phyloP scores from a whole-genome alignment of 1,284 basidiomycete genomes.

The Rhodotorula sp. region DNA sequence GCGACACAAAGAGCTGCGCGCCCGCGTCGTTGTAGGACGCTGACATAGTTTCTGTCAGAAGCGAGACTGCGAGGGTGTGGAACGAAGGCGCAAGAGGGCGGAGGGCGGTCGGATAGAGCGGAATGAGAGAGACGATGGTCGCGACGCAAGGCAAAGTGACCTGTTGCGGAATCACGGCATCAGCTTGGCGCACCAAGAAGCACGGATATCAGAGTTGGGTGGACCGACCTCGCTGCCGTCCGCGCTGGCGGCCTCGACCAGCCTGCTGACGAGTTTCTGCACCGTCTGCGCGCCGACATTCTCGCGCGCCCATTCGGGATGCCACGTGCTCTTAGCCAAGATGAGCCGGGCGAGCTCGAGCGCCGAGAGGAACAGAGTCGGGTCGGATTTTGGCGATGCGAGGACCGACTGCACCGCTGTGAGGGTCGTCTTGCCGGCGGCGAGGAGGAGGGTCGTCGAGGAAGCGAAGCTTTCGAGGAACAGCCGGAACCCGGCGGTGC shows the following conservation, averaged over 20 bases:
- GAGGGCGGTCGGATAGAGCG: slow-evolving; percentile 38
- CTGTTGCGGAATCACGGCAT: slow-evolving; percentile 1
- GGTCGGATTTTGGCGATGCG: slow-evolving; percentile 22
- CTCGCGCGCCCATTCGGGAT: slow-evolving; percentile 40
- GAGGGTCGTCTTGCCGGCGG: slow-evolving; percentile 21
- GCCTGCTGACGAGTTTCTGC: slow-evolving; percentile 24
- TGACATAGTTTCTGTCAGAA: neutral
- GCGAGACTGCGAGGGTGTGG: slow-evolving; percentile 31
- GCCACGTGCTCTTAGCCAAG: slow-evolving; percentile 29
- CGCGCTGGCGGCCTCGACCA: slow-evolving; percentile 20
- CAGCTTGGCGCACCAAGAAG: neutral
- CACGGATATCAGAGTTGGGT: neutral
- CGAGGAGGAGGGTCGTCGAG: slow-evolving; percentile 26
- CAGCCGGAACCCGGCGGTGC: slow-evolving; percentile 31
- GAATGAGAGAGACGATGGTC: slow-evolving; percentile 28
- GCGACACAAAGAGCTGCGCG: slow-evolving; percentile 31
- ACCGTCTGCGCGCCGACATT: slow-evolving; percentile 34
- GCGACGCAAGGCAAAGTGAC: slow-evolving; percentile 20
- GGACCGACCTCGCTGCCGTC: slow-evolving; percentile 8
- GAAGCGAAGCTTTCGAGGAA: slow-evolving; percentile 23
- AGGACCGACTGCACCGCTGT: slow-evolving; percentile 18
- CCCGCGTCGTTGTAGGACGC: slow-evolving; percentile 9
- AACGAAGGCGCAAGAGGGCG: slow-evolving; percentile 27
- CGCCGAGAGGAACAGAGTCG: slow-evolving; percentile 21
- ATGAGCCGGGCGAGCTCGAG: slow-evolving; percentile 23